Evolutionary conservation across 2,329 filamentous ascomycete species (phyloP), one percentile per base, ranked within the genome.

Genomic region (Alternaria gaisen): DNA sequence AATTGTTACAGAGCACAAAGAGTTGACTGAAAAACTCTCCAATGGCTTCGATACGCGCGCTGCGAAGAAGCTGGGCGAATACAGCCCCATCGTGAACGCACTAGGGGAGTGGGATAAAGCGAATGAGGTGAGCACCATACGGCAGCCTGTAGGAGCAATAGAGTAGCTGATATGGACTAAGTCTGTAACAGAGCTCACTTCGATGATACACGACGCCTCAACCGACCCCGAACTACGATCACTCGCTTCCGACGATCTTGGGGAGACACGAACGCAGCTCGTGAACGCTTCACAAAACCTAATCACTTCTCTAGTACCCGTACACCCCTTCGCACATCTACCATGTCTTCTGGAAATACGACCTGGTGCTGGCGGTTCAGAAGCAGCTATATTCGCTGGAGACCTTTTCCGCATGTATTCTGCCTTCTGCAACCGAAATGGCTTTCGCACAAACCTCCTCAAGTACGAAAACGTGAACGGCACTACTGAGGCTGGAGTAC

Each of bases 341-440:
- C 93, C 94, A 54, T 98, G 94, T 78, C 85, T 99, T 65, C 81
- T 99, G 42, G 95, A 99, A 80, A 91, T 99, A 61, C 88, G 94
- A 0, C 95, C 95, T 0, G 95, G 95, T 0, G 94, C 93, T 0
- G 95, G 95, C 38, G 95, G 95, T 2, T 89, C 93, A 58, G 95
- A 99, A 80, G 94, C 94, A 3, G 89, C 92, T 0, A 88, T 97
- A 64, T 99, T 99, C 70, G 93, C 94, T 12, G 91, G 91, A 56
- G 89, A 95, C 53, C 80, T 99, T 7, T 87, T 97, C 69, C 88
- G 90, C 68, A 98, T 99, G 95, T 99, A 99, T 81, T 87, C 88
- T 66, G 82, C 83, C 1, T 93, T 93, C 72, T 97, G 94, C 79
- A 81, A 86, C 50, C 87, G 89, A 6, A 85, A 85, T 46, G 89